Base-by-base conservation (phyloP, 2,329 filamentous ascomycete species). In the Exophiala calicioides region DNA sequence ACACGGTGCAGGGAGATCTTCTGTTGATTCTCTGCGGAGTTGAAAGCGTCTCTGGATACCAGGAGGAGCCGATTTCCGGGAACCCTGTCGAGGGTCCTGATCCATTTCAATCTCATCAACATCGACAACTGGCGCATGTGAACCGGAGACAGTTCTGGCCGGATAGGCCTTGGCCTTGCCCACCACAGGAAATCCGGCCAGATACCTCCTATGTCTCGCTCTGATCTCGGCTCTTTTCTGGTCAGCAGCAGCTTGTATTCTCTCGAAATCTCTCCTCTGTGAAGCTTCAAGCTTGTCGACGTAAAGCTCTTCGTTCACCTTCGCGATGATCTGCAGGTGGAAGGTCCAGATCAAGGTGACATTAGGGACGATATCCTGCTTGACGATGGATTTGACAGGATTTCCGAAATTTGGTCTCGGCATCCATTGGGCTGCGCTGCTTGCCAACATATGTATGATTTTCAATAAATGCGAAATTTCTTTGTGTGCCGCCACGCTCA, bases 1-100 rank as follows among this genome's bases (percentile, higher is more conserved):
- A n/a, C 12, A 29, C 8, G 47, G 45, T 16, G 47, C 34, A 19
- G 53, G 53, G 24, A 55, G 56, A 3, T 58, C 53, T 44, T 52
- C 46, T 1, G 53, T 54, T 4, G 38, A 16, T 31, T 52, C 35
- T 44, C 51, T 29, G 23, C 18, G 15, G 7, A 32, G 3, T 23
- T 32, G 15, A 6, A 33, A 34, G 33, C 55, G 38, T 44, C 18
- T 5, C n/a, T 27, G 13, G 20, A 33, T 5, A 7, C 32, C 39
- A 18, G n/a, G n/a, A n/a, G n/a, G n/a, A n/a, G n/a, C n/a, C n/a
- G n/a, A n/a, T n/a, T n/a, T n/a, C n/a, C n/a, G n/a, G n/a, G n/a
- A n/a, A n/a, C n/a, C n/a, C n/a, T n/a, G n/a, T n/a, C n/a, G n/a
- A n/a, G 7, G 16, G 2, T 16, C 1, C 20, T 47, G 44, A 16